Evolutionary conservation across 2,329 filamentous ascomycete genomes (phyloP), one percentile per base, ranked within the genome.

Genomic region (Colletotrichum phormii): DNA sequence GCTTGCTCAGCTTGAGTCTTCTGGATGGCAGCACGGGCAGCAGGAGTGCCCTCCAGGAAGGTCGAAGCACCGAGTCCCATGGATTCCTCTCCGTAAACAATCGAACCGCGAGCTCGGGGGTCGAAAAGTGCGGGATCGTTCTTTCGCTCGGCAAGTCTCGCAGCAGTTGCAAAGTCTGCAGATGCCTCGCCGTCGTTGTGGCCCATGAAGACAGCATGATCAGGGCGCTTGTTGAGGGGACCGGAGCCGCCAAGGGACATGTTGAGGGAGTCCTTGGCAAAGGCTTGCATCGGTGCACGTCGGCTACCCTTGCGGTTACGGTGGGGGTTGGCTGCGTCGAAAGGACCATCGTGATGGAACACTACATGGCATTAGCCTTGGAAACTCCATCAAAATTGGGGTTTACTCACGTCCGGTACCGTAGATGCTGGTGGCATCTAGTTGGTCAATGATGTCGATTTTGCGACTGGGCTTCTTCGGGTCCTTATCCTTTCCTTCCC

Each of bases 281-380:
- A 99, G 2, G 97, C 97, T 81, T 97, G 92, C 95, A 99, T 98
- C 0, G 97, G 97, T 7, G 97, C 95, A 67, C 93, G 91, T 73
- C 92, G 91, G 78, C 93, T 92, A 77, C 92, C 94, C 79, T 94
- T 93, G 71, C 94, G 92, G 82, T 98, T 99, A 75, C 97, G 94
- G 81, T 97, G 94, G 5, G 97, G 95, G 82, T 98, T 97, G 81
- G 97, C 94, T 24, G 97, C 97, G 82, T 99, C 97, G 78, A 98
- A 99, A 5, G 97, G 97, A 0, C 97, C 97, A 79, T 98, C 97
- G 80, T 99, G 97, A 79, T 99, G 97, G 84, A 98, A 98, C 77
- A 98, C 95, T 97, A 78, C 4, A 35, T 12, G 26, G 26, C 51
- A 51, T 73, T 51, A 73, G 71, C 64, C 57, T 24, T 8, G 24